These are phyloP conservation scores for Camellia oleifera DNA, from an alignment of 179 eudicot species.

Conservation along the genomic window DNA sequence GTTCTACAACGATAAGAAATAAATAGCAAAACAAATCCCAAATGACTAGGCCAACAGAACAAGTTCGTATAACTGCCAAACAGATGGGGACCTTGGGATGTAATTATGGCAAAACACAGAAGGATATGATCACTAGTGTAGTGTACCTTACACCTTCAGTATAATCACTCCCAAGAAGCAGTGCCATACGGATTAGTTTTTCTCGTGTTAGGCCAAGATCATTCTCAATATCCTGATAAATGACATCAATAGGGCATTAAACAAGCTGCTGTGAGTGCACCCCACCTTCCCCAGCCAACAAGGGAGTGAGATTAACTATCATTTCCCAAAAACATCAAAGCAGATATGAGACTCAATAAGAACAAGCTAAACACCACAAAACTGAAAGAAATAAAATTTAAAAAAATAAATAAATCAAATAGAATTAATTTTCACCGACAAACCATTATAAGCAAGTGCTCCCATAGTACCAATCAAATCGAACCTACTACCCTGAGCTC, in stretches of 20 bases:
- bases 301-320: background rate
- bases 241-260: conserved; percentile 7
- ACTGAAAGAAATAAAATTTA: background rate
- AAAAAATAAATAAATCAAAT: background rate
- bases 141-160: conserved; percentile 96
- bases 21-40: background rate
- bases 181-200: conserved; percentile 82
- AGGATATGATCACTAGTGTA: conserved; percentile 1
- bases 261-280: background rate
- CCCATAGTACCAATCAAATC: background rate
- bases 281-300: background rate
- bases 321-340: conserved; percentile 4
- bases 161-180: conserved; percentile 98
- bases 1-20: background rate
- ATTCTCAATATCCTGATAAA: conserved; percentile 78
- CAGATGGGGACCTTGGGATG: background rate
- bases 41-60: background rate
- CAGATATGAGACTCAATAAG: background rate
- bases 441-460: background rate
- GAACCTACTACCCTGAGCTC: background rate
- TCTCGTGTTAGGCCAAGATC: conserved; percentile 88
- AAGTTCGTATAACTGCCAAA: background rate
- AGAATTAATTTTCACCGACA: conserved; percentile 1
- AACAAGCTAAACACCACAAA: conserved; percentile 4
- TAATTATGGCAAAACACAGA: background rate